Conservation (phyloP, 805 yeast species). For the Kluyveromyces aestuarii region DNA sequence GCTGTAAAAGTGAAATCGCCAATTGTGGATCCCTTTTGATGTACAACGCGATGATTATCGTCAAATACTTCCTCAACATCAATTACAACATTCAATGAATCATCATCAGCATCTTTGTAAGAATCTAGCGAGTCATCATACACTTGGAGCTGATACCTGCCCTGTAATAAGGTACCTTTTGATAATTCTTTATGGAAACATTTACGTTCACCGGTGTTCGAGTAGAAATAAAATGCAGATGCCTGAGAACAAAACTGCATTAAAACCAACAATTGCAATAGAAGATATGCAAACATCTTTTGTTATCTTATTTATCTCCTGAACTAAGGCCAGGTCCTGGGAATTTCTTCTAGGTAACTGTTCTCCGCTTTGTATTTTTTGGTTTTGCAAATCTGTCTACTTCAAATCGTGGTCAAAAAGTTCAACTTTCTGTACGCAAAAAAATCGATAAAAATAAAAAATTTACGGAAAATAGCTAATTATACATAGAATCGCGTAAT, state of each 20-base stretch:
- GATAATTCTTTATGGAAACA: conserved; percentile 51
- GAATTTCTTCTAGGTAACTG: not conserved
- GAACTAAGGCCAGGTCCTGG: not conserved
- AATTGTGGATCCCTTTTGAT: conserved; percentile 52
- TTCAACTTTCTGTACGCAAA: not conserved
- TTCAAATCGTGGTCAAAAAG: not conserved
- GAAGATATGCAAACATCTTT: not conserved
- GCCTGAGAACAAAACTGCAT: conserved; percentile 19
- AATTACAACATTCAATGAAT: conserved; percentile 32
- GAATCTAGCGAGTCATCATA: conserved; percentile 29
- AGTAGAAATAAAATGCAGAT: conserved; percentile 40
- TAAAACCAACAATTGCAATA: conserved; percentile 12
- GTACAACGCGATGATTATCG: conserved; percentile 65
- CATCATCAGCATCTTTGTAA: conserved; percentile 28
- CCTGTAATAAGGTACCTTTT: conserved; percentile 40
- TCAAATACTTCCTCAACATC: conserved; percentile 62
- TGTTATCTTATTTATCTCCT: not conserved
- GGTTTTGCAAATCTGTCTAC: not conserved
- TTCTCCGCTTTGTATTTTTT: not conserved
- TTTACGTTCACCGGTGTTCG: conserved; percentile 41
- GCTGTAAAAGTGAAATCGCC: conserved; percentile 73
- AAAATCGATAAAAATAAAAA: no score
- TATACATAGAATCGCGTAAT: no score
- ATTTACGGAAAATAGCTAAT: not conserved
- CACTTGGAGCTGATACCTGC: conserved; percentile 41